Evolutionary conservation across 1,284 basidiomycete species (phyloP).

Genomic region (Pulveroboletus sp.): DNA sequence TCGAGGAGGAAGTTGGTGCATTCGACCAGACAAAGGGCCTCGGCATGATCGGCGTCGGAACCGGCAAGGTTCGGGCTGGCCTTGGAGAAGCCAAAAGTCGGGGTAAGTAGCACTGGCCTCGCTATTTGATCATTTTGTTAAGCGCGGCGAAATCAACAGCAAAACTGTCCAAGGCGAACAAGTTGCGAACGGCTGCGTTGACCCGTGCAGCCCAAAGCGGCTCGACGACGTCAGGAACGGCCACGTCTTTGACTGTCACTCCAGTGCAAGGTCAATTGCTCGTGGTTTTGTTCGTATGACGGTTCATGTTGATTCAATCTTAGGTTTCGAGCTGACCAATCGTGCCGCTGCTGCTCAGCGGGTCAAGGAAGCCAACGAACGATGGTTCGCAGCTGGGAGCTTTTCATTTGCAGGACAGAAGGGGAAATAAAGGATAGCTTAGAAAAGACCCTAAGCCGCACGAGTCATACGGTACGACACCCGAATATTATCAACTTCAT

Average conservation of each 20-base stretch:
- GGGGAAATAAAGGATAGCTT: constrained; percentile 39
- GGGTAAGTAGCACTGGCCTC: constrained; percentile 53
- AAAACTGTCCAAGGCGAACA: constrained; percentile 96
- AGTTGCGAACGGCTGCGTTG: constrained; percentile 83
- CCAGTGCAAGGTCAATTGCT: constrained; percentile 82
- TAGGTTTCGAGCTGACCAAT: constrained; percentile 86
- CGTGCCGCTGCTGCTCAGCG: constrained; percentile 74
- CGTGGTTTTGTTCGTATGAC: constrained; percentile 2
- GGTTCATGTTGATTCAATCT: constrained; percentile 17
- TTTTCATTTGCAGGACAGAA: constrained; percentile 81
- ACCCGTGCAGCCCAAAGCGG: constrained; percentile 67
- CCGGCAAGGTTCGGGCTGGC: constrained; percentile 87
- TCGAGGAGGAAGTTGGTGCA: constrained; percentile 93
- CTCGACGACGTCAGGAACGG: constrained; percentile 77
- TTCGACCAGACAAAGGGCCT: constrained; percentile 96
- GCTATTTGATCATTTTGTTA: neutral
- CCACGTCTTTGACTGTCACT: constrained; percentile 91
- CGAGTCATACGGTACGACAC: neutral
- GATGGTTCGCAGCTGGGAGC: constrained; percentile 86
- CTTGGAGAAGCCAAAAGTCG: constrained; percentile 85
- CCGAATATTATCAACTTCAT: neutral
- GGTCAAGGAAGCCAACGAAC: constrained; percentile 90
- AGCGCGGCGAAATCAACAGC: constrained; percentile 50
- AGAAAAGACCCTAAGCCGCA: neutral
- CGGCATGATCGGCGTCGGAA: constrained; percentile 90